Conservation (phyloP, 805 yeast genomes). For the Nakazawaea pomicola region DNA sequence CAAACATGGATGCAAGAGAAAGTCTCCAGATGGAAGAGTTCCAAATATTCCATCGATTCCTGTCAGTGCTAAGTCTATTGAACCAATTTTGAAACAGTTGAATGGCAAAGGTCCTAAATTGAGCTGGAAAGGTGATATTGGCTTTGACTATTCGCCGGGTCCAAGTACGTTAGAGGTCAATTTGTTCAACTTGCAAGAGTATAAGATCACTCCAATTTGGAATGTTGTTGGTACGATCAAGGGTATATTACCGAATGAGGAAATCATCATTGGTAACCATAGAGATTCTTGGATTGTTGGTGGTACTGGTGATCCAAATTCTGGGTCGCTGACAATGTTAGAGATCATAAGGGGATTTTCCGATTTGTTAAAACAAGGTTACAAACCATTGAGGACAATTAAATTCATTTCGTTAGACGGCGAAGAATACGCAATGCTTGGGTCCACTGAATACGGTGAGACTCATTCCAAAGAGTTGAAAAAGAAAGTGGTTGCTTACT, state of each 20-base stretch:
- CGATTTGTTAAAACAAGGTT: constrained; percentile 38
- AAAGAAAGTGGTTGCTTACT: constrained; percentile 41
- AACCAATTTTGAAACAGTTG: constrained; percentile 33
- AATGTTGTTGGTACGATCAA: constrained; percentile 51
- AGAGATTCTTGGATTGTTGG: constrained; percentile 47
- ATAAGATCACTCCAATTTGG: constrained; percentile 36
- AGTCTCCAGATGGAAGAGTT: constrained; percentile 34
- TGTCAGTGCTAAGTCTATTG: constrained; percentile 36
- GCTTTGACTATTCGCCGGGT: constrained; percentile 41
- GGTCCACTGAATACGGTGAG: constrained; percentile 55
- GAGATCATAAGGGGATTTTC: constrained; percentile 51
- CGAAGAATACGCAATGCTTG: constrained; percentile 44
- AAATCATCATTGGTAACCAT: constrained; percentile 49
- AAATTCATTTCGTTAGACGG: constrained; percentile 39
- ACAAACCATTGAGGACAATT: constrained; percentile 36
- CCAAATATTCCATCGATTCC: constrained; percentile 55
- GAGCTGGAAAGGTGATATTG: constrained; percentile 35
- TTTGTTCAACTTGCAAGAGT: constrained; percentile 37
- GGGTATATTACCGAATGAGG: constrained; percentile 49
- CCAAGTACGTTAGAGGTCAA: constrained; percentile 36
- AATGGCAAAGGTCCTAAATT: constrained; percentile 32
- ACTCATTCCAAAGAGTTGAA: constrained; percentile 34
- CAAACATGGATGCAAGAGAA: constrained; percentile 33
- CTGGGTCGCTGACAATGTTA: constrained; percentile 43
- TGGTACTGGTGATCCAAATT: constrained; percentile 47